Evolutionary conservation across 345 rosid genomes (phyloP).

Genomic region (Geranium rotundifolium): DNA sequence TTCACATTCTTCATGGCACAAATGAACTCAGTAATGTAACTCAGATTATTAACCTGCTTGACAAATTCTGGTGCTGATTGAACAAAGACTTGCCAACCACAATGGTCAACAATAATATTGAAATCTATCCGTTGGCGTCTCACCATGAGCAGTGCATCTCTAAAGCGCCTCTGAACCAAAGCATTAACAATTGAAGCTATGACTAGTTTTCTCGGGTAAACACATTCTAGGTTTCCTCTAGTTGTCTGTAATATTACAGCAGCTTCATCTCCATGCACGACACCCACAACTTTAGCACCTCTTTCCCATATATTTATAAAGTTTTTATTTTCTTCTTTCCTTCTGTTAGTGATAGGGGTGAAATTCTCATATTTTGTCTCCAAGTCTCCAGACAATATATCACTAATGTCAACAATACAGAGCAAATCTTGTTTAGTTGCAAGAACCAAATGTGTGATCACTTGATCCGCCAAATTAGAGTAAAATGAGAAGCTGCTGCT

Average conservation of each 20-base stretch:
- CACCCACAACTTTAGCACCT: slow-evolving; percentile 77
- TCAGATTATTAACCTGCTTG: slow-evolving; percentile 62
- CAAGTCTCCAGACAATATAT: slow-evolving; percentile 46
- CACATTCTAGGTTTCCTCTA: slow-evolving; percentile 82
- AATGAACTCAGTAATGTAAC: slow-evolving; percentile 81
- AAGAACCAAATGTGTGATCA: slow-evolving; percentile 68
- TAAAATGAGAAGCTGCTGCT: slow-evolving; percentile 83
- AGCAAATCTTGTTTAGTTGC: slow-evolving; percentile 83
- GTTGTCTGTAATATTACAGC: slow-evolving; percentile 70
- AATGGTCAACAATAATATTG: slow-evolving; percentile 67
- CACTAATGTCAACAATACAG: slow-evolving; percentile 58
- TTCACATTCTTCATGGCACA: slow-evolving; percentile 78
- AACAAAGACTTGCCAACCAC: slow-evolving; percentile 76
- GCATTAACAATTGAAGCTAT: slow-evolving; percentile 66
- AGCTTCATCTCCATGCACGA: slow-evolving; percentile 87
- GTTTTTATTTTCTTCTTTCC: slow-evolving; percentile 48
- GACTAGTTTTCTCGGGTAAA: slow-evolving; percentile 90
- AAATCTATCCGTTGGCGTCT: slow-evolving; percentile 93
- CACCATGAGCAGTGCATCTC: slow-evolving; percentile 80
- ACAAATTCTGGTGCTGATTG: slow-evolving; percentile 75
- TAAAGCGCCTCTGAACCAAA: slow-evolving; percentile 52
- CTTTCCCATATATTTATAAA: slow-evolving; percentile 78
- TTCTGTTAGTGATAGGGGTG: slow-evolving; percentile 29
- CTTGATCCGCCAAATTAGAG: slow-evolving; percentile 59
- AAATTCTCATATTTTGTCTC: slow-evolving; percentile 48